Conservation (phyloP, 345 rosid genomes). For the Eutrema japonicum region DNA sequence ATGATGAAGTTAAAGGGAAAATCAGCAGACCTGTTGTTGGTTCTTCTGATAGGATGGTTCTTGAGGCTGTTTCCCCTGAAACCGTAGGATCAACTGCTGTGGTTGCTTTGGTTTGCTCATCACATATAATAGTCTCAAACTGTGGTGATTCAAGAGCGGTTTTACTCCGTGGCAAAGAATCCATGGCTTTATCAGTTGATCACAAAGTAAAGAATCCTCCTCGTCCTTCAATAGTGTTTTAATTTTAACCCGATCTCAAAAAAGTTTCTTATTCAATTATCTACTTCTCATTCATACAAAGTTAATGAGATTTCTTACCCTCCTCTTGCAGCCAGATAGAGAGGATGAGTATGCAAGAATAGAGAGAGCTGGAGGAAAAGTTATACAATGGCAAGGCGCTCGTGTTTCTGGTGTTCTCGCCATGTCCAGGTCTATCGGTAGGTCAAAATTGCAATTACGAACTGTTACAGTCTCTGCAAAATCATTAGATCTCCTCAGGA, state of each 20-base stretch:
- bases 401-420: conserved; percentile 97
- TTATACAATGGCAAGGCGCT: conserved; percentile 91
- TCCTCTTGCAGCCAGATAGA: conserved; percentile 65
- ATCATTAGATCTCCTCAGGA: conserved; percentile 2
- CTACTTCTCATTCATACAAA: conserved; percentile 9
- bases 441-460: conserved; percentile 31
- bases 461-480: conserved; percentile 31
- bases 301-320: conserved; percentile 14
- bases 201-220: conserved; percentile 66
- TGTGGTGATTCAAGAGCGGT: conserved; percentile 98
- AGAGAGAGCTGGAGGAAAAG: conserved; percentile 91
- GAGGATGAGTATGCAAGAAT: conserved; percentile 87
- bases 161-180: conserved; percentile 81
- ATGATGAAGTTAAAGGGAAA: conserved; percentile 75
- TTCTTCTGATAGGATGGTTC: conserved; percentile 46
- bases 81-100: conserved; percentile 96
- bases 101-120: conserved; percentile 87
- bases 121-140: conserved; percentile 85
- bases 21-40: conserved; percentile 48
- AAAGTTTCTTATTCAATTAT: not conserved
- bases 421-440: conserved; percentile 96
- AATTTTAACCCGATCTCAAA: not conserved
- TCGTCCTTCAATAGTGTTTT: conserved; percentile 5
- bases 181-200: conserved; percentile 77
- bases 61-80: conserved; percentile 74